These are phyloP conservation scores for Symbiodinium pilosum DNA, from an alignment of 73 alveolate species.

Conservation along the genomic window DNA sequence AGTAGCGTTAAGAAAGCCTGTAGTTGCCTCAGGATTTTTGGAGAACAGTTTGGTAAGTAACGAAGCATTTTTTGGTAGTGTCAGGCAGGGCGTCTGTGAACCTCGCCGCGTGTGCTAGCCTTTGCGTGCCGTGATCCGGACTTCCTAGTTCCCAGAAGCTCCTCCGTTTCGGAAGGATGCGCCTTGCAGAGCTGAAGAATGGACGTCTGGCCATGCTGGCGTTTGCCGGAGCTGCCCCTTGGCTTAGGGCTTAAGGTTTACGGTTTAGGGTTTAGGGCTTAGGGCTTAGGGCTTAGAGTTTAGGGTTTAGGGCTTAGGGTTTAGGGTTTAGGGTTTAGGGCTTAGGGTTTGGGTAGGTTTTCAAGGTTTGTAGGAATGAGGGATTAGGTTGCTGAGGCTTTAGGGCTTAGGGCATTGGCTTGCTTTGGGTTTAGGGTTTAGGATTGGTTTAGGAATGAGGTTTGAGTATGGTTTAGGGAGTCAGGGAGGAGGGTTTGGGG, in stretches of 20 bases:
- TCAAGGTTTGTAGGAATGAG: too few species aligned
- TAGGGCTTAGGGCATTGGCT: neutral
- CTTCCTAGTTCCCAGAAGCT: neutral
- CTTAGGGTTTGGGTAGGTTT: neutral
- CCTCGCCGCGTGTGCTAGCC: too few species aligned
- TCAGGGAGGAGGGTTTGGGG: neutral
- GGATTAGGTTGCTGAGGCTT: too few species aligned
- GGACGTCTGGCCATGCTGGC: constrained; percentile 4
- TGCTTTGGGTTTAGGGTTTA: neutral
- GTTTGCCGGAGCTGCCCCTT: neutral
- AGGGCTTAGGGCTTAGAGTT: neutral
- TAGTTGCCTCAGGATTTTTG: too few species aligned
- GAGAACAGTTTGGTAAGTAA: too few species aligned
- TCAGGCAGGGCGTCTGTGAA: too few species aligned
- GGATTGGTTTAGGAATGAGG: too few species aligned
- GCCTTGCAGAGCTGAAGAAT: neutral
- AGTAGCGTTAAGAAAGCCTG: too few species aligned
- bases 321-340: neutral
- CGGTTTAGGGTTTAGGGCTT: neutral
- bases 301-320: neutral
- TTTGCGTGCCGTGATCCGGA: too few species aligned
- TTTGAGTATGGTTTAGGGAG: neutral
- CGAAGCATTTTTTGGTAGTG: too few species aligned
- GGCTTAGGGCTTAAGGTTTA: neutral
- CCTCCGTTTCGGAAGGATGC: neutral